Conservation (phyloP, 2,329 filamentous ascomycete species). For the Pseudopyrenochaeta lycopersici region DNA sequence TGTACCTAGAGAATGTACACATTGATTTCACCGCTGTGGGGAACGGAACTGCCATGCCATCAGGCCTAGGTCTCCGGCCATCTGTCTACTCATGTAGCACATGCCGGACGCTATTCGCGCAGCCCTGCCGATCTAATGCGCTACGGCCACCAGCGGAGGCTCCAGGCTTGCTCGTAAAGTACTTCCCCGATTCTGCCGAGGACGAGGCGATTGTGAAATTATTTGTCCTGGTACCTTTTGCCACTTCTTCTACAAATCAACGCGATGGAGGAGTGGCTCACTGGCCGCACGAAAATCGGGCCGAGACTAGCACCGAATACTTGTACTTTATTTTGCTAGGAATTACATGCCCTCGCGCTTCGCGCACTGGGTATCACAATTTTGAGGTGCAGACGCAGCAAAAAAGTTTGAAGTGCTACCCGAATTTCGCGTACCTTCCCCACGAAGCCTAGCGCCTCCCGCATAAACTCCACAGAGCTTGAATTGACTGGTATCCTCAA, state of each 20-base stretch:
- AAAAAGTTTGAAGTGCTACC: background rate
- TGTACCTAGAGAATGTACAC: background rate
- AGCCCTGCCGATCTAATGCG: slow-evolving; percentile 23
- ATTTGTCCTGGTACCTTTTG: slow-evolving; percentile 19
- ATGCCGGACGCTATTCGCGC: slow-evolving; percentile 20
- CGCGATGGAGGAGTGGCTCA: background rate
- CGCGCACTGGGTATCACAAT: background rate
- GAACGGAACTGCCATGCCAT: background rate
- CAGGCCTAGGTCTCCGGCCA: background rate
- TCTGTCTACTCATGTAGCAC: slow-evolving; percentile 14
- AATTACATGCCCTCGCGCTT: background rate
- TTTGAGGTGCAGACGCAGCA: background rate
- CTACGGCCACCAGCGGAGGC: slow-evolving; percentile 39
- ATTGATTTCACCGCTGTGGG: background rate
- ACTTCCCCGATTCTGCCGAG: slow-evolving; percentile 32
- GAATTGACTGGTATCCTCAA: too few relatives aligned
- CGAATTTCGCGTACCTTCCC: background rate
- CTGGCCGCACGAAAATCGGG: background rate
- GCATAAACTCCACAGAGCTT: background rate
- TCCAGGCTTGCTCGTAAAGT: slow-evolving; percentile 29
- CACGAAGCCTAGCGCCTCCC: background rate
- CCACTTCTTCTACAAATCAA: slow-evolving; percentile 18
- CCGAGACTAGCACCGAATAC: background rate
- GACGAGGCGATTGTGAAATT: slow-evolving; percentile 18
- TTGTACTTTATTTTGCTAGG: background rate